These are phyloP conservation scores for Paraphoma chrysanthemicola DNA, from an alignment of 2,329 filamentous ascomycete genomes.

Conservation along the genomic window DNA sequence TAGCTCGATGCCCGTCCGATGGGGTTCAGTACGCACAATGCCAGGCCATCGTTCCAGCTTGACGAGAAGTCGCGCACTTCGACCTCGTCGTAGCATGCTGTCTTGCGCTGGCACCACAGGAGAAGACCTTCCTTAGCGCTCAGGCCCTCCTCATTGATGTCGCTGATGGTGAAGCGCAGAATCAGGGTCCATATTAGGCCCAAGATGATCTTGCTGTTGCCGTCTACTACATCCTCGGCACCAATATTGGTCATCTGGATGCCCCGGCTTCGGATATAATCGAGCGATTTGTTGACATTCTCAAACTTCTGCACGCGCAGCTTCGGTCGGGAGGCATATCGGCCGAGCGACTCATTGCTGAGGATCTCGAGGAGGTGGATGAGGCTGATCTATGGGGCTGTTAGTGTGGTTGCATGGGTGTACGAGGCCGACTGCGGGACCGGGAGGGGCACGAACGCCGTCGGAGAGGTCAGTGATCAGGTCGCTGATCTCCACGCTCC, in stretches of 20 bases:
- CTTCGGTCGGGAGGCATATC: constrained; percentile 96
- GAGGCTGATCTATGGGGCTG: constrained; percentile 74
- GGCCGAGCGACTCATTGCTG: constrained; percentile 90
- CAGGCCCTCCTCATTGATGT: constrained; percentile 98
- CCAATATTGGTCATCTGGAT: constrained; percentile 99
- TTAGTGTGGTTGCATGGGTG: constrained; percentile 13
- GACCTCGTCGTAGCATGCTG: constrained; percentile 96
- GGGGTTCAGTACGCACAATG: constrained; percentile 64
- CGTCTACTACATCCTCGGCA: constrained; percentile 96
- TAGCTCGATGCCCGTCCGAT: constrained; percentile 1
- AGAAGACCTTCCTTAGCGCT: constrained; percentile 95
- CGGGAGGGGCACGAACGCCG: constrained; percentile 70
- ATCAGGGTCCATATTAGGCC: constrained; percentile 98
- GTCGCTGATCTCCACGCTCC: constrained; percentile 82
- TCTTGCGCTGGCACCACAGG: constrained; percentile 98
- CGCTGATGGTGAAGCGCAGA: constrained; percentile 95
- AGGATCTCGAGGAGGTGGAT: constrained; percentile 98
- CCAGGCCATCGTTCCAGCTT: constrained; percentile 97
- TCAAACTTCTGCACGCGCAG: constrained; percentile 96
- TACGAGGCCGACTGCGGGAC: constrained; percentile 7
- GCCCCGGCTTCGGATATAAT: constrained; percentile 88
- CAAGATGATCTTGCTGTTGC: constrained; percentile 95
- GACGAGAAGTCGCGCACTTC: constrained; percentile 92
- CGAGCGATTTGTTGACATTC: constrained; percentile 93
- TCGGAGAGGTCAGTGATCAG: constrained; percentile 90